A percentile compares a stretch with the other conserved stretches of the same genome.
Conservation (phyloP, 257 asterid species). For the Jasminum sambac region DNA sequence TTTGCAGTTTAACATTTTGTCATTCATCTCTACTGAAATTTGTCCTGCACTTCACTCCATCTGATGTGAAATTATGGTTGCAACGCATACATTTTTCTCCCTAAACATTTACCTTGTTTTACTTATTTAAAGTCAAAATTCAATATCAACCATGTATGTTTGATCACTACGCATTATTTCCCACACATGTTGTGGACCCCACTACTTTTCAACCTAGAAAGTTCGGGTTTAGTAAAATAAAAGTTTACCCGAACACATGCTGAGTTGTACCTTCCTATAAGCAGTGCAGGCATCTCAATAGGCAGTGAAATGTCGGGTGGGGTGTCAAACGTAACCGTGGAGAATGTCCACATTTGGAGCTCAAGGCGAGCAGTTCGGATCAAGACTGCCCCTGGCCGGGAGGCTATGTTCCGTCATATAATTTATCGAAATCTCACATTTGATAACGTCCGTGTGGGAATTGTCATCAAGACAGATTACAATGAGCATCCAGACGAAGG, state of each 20-base stretch:
- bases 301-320: conserved; percentile 99
- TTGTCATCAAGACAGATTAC: conserved; percentile 90
- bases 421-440: conserved; percentile 72
- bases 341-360: conserved; percentile 71
- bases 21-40: not conserved
- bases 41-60: not conserved
- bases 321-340: conserved; percentile 78
- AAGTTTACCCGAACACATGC: too few relatives aligned
- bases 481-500: conserved; percentile 85
- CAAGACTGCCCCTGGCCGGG: conserved; percentile 97
- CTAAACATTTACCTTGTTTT: too few relatives aligned
- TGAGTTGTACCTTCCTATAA: conserved; percentile 14
- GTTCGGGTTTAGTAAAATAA: too few relatives aligned
- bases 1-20: not conserved
- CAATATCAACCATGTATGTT: too few relatives aligned
- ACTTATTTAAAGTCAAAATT: too few relatives aligned
- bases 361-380: conserved; percentile 93
- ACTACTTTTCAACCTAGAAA: too few relatives aligned
- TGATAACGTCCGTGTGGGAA: conserved; percentile 77
- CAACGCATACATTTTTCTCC: not conserved
- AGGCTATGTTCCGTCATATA: conserved; percentile 74
- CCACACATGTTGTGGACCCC: too few relatives aligned
- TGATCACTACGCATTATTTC: too few relatives aligned
- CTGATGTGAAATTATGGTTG: not conserved
- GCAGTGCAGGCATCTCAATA: conserved; percentile 92